Base-by-base conservation (phyloP, 1,284 basidiomycete species). In the Termitomyces sp. region DNA sequence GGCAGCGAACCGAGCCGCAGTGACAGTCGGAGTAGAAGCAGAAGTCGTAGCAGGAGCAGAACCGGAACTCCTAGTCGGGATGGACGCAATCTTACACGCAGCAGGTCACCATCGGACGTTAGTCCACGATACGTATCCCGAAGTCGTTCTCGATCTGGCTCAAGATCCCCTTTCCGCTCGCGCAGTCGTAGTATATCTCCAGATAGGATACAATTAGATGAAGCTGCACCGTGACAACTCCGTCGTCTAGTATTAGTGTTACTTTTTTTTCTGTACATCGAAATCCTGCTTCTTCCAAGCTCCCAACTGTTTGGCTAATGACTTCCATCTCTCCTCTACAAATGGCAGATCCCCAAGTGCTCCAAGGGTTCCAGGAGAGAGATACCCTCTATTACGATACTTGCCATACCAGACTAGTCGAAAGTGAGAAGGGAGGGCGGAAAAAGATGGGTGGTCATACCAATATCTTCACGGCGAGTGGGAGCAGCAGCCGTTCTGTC, bases 381-480 rank as follows among this genome's bases (percentile, higher is more conserved):
- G 70, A 65, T 87, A 91, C 1, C 89, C 89, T 54, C 88, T 78
- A 65, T 90, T 90, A 61, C 70, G 73, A 75, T 82, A 78, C 49
- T 80, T 76, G n/a, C 84, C 82, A 64, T 91, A 91, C 86, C 89
- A 91, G 24, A 82, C 88, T 91, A 42, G 6, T 6, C 17, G 10
- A 24, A 26, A 61, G 13, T 47, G 38, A 45, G 40, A 19, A 52
- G 7, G 34, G 13, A 43, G 55, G 43, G 1, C 9, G 24, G 15
- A 34, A 31, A 53, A 31, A 43, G 44, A 15, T 1, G 21, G 50
- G 50, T 6, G 26, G 13, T 64, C 90, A 68, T 67, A 94, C 92
- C 69, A 55, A 95, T 94, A 67, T 95, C 92, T 55, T 83, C 81
- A 61, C 90, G 84, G 60, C 87, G 83, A n/a, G 88, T 90, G 1